Evolutionary conservation across 495 filamentous ascomycete species (phyloP), one percentile per base, ranked within the genome.

Genomic region (Penicillium coprophilum): DNA sequence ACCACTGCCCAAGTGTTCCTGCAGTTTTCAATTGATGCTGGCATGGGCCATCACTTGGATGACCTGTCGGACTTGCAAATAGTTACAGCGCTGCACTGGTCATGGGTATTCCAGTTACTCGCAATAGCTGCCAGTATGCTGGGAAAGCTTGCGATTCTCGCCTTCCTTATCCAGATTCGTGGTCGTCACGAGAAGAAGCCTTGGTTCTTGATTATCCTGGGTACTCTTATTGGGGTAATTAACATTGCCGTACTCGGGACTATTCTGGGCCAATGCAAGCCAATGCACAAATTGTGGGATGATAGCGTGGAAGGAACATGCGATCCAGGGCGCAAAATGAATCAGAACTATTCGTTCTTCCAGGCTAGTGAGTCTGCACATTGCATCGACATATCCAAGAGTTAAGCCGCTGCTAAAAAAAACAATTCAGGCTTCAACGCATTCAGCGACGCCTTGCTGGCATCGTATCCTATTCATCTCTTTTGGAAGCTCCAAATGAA

Each of bases 401-500:
- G 4, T 21, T 8, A 38, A 20, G 21, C 27, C 0, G 34, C 17
- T 21, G 19, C 50, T 52, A 4, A 52, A 11, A 0, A 0, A 4
- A 52, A 11, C 0, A 0, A 24, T 36, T 36, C 6, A 61, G 60
- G 55, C 9, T 74, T 70, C 50, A 70, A 67, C 34, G 58, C 66
- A 12, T 58, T 71, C n/a, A 51, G 63, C 24, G 71, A 76, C 50
- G 57, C 72, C 31, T 46, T 67, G 12, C 58, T 67, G 20, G 71
- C 73, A 15, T 39, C 65, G 5, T 71, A 70, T 28, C 73, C 73
- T 0, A 46, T 63, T 11, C 50, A 70, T 40, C 60, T 74, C 40
- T 68, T 76, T 53, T 67, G 71, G 32, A 66, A 65, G 38, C 59
- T 73, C 2, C 68, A 65, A 12, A 60, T 70, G 43, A 60, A 65